Percentiles rank a stretch among this genome's conserved stretches.
These are phyloP conservation scores for Scenedesmus sp. DNA, from an alignment of 163 green algal genomes.

Conservation along the genomic window DNA sequence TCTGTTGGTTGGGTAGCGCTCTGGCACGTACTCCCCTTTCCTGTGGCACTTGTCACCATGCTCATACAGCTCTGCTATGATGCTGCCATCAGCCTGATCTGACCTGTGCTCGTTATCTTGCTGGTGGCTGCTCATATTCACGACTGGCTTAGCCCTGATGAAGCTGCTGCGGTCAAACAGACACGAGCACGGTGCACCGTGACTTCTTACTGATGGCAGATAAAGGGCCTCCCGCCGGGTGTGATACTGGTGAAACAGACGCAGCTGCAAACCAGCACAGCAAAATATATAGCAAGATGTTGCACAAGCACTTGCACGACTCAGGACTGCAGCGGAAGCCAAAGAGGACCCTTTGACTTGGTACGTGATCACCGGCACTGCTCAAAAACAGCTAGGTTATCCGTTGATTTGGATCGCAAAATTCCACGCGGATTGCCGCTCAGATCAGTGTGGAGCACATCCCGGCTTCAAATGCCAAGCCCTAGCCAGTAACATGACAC, in stretches of 20 bases:
- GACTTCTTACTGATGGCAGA: neutral
- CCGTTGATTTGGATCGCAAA: too few species aligned
- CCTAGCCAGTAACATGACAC: neutral
- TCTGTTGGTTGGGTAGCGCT: slow-evolving; percentile 73
- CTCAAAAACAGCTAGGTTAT: too few species aligned
- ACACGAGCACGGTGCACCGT: neutral
- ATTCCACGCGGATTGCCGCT: too few species aligned
- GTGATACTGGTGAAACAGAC: neutral
- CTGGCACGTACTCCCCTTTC: slow-evolving; percentile 49
- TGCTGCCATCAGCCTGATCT: slow-evolving; percentile 53
- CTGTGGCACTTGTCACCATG: slow-evolving; percentile 50
- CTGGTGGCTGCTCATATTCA: neutral
- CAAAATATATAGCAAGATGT: too few species aligned
- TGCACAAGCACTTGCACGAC: too few species aligned
- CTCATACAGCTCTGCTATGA: slow-evolving; percentile 64
- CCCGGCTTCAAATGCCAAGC: neutral
- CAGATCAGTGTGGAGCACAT: neutral
- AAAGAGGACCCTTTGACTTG: neutral
- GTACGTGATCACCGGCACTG: neutral
- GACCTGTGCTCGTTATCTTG: neutral
- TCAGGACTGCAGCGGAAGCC: neutral
- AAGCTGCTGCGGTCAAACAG: neutral
- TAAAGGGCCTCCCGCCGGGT: neutral
- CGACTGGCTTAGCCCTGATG: neutral
- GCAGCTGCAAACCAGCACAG: too few species aligned